Conservation (phyloP, 306 rosid species). For the Gillenia trifoliata region DNA sequence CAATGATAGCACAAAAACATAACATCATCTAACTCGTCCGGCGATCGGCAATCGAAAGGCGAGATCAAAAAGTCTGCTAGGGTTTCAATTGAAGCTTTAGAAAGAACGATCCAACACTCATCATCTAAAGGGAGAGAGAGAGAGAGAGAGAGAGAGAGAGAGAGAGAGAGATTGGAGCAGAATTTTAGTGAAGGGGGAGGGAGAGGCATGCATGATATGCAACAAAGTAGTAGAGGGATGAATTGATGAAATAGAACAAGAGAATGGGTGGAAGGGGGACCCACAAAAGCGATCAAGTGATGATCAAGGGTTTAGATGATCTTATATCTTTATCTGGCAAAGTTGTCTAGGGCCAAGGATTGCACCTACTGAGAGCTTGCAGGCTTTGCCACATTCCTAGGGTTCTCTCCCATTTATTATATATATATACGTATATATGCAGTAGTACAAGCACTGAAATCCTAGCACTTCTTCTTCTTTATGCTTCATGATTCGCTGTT, state of each 20-base stretch:
- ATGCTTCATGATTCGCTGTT: not conserved
- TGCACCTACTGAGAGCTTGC: constrained; percentile 24
- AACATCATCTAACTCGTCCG: not conserved
- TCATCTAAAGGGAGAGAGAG: not conserved
- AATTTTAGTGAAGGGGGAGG: constrained; percentile 25
- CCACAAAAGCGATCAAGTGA: constrained; percentile 15
- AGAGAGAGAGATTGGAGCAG: constrained; percentile 9
- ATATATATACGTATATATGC: not conserved
- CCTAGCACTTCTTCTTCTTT: not conserved
- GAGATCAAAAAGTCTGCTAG: too few species aligned
- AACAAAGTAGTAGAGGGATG: constrained; percentile 26
- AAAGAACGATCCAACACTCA: not conserved
- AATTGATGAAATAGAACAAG: constrained; percentile 15
- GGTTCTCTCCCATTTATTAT: constrained; percentile 2
- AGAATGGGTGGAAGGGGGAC: constrained; percentile 11
- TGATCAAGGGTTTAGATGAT: constrained; percentile 4
- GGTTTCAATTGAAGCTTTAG: not conserved
- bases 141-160: not conserved
- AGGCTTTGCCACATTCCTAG: constrained; percentile 20
- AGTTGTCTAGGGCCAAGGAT: constrained; percentile 27
- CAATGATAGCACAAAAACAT: not conserved
- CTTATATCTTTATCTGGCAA: not conserved
- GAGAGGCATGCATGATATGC: constrained; percentile 16
- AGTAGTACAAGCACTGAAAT: constrained; percentile 17
- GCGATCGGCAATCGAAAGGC: too few species aligned